Evolutionary conservation across 1,139 yeast genomes (phyloP).

Genomic region (Debaryomycetaceae sp.): DNA sequence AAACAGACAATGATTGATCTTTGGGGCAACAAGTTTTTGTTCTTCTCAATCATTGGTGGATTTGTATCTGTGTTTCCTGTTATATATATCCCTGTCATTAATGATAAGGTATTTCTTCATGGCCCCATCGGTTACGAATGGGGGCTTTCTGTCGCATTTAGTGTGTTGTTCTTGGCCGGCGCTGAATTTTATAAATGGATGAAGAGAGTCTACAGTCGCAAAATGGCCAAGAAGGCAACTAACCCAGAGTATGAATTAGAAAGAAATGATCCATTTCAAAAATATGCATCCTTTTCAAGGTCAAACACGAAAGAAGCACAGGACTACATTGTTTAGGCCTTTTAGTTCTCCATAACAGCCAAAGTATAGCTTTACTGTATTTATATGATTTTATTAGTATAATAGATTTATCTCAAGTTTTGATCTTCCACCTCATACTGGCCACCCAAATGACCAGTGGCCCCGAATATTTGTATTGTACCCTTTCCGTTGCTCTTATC

Average conservation of each 20-base stretch:
- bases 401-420: constrained; percentile 20
- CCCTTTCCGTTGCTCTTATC: constrained; percentile 35
- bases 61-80: constrained; percentile 72
- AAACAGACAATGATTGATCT: constrained; percentile 56
- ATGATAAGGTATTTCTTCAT: constrained; percentile 72
- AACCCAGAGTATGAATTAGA: constrained; percentile 67
- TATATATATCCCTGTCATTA: constrained; percentile 81
- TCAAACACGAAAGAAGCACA: constrained; percentile 31
- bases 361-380: not conserved
- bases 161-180: constrained; percentile 53
- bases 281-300: constrained; percentile 57
- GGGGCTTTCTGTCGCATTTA: constrained; percentile 68
- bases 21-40: constrained; percentile 70
- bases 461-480: constrained; percentile 50
- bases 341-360: not conserved
- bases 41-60: constrained; percentile 76
- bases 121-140: constrained; percentile 72
- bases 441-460: constrained; percentile 61
- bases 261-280: constrained; percentile 60
- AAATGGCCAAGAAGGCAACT: constrained; percentile 27
- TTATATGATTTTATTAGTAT: not conserved
- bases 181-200: constrained; percentile 62
- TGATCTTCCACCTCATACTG: constrained; percentile 54
- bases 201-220: constrained; percentile 55
- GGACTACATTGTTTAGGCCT: constrained; percentile 6